Base-by-base conservation (phyloP, 768 basidiomycete species). In the Lyophyllum atratum region DNA sequence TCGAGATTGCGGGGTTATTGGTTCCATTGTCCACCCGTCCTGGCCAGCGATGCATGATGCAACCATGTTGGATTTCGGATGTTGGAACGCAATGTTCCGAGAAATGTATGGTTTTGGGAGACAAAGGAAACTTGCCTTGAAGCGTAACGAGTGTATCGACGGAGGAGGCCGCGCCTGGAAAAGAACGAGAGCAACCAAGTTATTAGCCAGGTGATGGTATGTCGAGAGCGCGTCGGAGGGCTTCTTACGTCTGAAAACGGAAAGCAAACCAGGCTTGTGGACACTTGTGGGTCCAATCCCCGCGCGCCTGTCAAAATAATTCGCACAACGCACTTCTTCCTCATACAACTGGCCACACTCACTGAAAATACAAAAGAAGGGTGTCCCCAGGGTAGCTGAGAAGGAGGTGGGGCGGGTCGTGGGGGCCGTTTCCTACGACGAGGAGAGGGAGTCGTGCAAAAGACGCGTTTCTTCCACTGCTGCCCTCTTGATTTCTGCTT, bases 91-190 rank as follows among this genome's bases (percentile, higher is more conserved):
- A 52, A 39, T 34, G 37, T 44, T 24, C 52, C 60, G 60, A 59
- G 34, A 58, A 44, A 45, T 28, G 40, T 40, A n/a, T n/a, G 39
- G 46, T 40, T 39, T 49, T 33, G 28, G 40, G 49, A 54, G 47
- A 62, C 52, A 64, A 63, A 62, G 56, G 54, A 55, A 40, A 70
- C 77, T 58, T 60, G 85, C 85, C 81, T 83, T 76, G 73, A 62
- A 62, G 70, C 65, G 73, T 74, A 86, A 85, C 60, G 86, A 88
- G 67, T 72, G 84, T 81, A 70, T 71, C 68, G 65, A 77, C 84
- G 85, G 84, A 87, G 84, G 85, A 84, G 83, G 85, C 85, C 85
- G 84, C 78, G 77, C 85, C 84, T 85, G 72, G 67, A 65, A 51
- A 65, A 56, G 64, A 58, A 61, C n/a, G 44, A 55, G 58, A 63